Percentiles rank a stretch among this genome's conserved stretches.
Evolutionary conservation across 164 flowering plant species (phyloP).

Genomic region (Magnolia changhungtana): DNA sequence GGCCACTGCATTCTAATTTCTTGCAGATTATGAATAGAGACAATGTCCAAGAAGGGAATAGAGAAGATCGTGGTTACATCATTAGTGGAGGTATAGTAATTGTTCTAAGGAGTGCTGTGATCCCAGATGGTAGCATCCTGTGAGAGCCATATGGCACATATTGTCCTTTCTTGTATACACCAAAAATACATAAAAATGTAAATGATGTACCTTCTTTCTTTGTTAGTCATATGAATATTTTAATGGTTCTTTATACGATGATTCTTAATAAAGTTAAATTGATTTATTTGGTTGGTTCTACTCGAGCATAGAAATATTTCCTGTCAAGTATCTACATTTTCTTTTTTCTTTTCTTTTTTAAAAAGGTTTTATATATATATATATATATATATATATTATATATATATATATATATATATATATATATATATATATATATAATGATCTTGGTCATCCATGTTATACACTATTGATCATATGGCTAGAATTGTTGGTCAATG

Average conservation of each 20-base stretch:
- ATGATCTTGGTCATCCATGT: too few relatives aligned
- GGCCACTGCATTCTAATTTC: neutral
- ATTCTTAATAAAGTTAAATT: neutral
- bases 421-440: too few relatives aligned
- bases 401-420: too few relatives aligned
- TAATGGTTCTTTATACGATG: neutral
- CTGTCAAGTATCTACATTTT: neutral
- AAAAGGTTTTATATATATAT: too few relatives aligned
- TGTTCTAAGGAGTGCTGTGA: constrained; percentile 51
- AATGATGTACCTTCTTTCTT: neutral
- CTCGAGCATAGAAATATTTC: neutral
- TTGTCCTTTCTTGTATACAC: neutral
- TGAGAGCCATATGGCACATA: constrained; percentile 16
- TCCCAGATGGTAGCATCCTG: constrained; percentile 53
- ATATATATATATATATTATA: too few relatives aligned
- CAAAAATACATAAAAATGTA: neutral
- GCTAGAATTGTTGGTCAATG: too few relatives aligned
- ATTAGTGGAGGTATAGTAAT: constrained; percentile 64
- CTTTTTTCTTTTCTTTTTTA: too few relatives aligned
- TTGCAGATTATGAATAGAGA: constrained; percentile 64
- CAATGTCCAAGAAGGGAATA: constrained; percentile 60
- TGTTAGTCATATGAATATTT: neutral
- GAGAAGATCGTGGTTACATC: constrained; percentile 52
- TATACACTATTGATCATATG: too few relatives aligned
- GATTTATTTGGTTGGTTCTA: neutral